Evolutionary conservation across 352 stramenopile genomes (phyloP).

Genomic region (Pythium utonaiense): DNA sequence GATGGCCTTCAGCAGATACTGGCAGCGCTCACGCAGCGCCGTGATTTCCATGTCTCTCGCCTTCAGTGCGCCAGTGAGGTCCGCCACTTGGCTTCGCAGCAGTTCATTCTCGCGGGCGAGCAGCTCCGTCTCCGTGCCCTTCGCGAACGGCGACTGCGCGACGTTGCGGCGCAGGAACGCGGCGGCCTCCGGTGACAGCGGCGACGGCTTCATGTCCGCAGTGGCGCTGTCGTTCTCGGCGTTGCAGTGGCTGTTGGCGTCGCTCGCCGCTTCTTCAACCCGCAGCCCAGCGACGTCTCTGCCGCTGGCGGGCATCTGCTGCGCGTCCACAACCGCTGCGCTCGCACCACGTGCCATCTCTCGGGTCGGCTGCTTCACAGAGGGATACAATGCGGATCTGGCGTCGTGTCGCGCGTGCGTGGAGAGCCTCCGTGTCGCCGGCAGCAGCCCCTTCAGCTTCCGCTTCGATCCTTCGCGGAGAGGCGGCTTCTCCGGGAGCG

Average conservation of each 20-base stretch:
- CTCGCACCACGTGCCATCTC: not conserved
- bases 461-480: not conserved
- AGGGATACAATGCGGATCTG: not conserved
- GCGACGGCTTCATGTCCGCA: not conserved
- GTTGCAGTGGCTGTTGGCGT: not conserved
- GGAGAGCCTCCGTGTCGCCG: not conserved
- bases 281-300: not conserved
- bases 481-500: not conserved
- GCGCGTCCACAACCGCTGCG: not conserved
- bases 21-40: conserved; percentile 57
- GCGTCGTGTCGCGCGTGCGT: not conserved
- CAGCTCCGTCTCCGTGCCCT: not conserved
- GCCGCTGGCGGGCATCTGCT: not conserved
- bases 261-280: not conserved
- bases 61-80: conserved; percentile 66
- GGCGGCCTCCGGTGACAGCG: conserved; percentile 12
- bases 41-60: conserved; percentile 74
- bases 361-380: not conserved
- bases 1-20: conserved; percentile 52
- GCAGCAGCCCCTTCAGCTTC: conserved; percentile 1
- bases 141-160: not conserved
- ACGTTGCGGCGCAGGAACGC: conserved; percentile 15
- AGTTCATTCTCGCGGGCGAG: conserved; percentile 43
- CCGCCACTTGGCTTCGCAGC: conserved; percentile 48
- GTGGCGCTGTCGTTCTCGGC: not conserved